Evolutionary conservation across 331 rosid genomes (phyloP).

Genomic region (Quercus tomentella): DNA sequence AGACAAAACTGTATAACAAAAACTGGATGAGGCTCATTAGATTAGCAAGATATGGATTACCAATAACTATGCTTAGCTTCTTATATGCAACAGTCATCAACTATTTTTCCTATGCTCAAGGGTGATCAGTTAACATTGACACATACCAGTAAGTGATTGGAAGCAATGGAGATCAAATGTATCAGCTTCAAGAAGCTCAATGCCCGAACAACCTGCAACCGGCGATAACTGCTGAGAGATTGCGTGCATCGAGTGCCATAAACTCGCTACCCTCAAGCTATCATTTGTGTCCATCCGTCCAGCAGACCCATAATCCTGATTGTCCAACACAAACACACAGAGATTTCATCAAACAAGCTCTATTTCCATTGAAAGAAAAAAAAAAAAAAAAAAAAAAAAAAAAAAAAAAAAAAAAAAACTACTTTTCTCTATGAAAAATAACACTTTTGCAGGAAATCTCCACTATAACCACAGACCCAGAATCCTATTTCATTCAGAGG

Average conservation of each 20-base stretch:
- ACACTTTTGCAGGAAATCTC: neutral
- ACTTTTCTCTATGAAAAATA: neutral
- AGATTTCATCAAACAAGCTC: neutral
- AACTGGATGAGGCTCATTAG: neutral
- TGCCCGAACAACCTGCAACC: constrained; percentile 63
- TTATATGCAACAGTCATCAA: neutral
- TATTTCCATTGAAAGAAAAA: neutral
- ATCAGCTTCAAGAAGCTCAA: constrained; percentile 89
- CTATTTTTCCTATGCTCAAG: neutral
- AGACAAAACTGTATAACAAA: neutral
- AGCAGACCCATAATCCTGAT: constrained; percentile 80
- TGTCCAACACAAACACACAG: neutral
- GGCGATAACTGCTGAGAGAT: constrained; percentile 92
- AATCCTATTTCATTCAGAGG: neutral
- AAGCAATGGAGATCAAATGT: constrained; percentile 95
- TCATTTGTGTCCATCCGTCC: constrained; percentile 93
- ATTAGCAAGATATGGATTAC: neutral
- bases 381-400: neutral
- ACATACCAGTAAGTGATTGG: constrained; percentile 76
- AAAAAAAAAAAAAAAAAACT: neutral
- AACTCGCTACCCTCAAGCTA: constrained; percentile 89
- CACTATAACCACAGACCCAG: neutral
- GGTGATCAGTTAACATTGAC: neutral
- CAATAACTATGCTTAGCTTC: neutral
- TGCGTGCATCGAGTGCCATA: constrained; percentile 99